These are phyloP conservation scores for Hanseniaspora clermontiae DNA, from an alignment of 805 yeast genomes.

Conservation along the genomic window DNA sequence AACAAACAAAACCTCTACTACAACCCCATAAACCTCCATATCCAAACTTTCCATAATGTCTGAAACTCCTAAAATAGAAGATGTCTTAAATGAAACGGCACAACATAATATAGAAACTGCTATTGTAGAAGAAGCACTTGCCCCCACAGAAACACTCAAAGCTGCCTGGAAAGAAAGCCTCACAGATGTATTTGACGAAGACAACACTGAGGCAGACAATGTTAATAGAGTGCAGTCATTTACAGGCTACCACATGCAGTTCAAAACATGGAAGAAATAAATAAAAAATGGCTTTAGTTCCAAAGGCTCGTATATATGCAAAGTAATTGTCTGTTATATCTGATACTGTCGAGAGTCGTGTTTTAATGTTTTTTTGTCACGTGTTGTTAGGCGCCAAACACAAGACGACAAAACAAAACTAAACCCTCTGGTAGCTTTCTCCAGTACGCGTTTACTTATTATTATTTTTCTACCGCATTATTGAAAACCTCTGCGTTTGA, in stretches of 20 bases:
- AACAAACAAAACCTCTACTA: not conserved
- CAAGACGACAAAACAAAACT: no score
- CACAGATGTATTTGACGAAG: not conserved
- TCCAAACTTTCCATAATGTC: not conserved
- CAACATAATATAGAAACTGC: not conserved
- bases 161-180: not conserved
- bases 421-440: no score
- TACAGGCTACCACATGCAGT: conserved; percentile 8
- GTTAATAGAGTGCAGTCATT: not conserved
- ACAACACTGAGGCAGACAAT: not conserved
- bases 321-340: no score
- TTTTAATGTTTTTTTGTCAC: no score
- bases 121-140: not conserved
- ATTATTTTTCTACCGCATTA: no score
- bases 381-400: no score
- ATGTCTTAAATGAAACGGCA: not conserved
- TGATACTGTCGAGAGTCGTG: no score
- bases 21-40: not conserved
- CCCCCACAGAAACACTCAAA: not conserved
- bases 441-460: no score
- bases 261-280: conserved; percentile 15
- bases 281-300: no score
- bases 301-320: no score
- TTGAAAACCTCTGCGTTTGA: no score
- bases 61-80: not conserved